These are phyloP conservation scores for Naganishia sp. DNA, from an alignment of 1,284 basidiomycete genomes.

Conservation along the genomic window DNA sequence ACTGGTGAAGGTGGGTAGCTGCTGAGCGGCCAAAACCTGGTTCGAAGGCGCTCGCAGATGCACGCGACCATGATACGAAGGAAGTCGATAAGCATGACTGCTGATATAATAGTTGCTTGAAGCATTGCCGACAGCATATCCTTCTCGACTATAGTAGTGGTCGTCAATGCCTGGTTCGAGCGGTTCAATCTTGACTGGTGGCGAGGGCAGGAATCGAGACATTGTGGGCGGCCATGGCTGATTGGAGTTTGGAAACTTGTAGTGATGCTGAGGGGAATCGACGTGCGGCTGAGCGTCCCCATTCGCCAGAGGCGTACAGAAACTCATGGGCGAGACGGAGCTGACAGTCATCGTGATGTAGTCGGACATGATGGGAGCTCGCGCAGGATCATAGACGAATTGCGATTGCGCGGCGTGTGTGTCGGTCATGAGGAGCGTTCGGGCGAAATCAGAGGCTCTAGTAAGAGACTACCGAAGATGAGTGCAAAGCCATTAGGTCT, in stretches of 20 bases:
- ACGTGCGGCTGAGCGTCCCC: not conserved
- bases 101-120: not conserved
- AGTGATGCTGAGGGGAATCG: not conserved
- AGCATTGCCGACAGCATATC: not conserved
- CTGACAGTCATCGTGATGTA: not conserved
- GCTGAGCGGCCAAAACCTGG: not conserved
- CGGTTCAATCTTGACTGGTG: conserved; percentile 4
- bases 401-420: not conserved
- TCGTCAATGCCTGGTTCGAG: not conserved
- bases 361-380: conserved; percentile 1
- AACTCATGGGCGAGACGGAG: not conserved
- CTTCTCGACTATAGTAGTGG: not conserved
- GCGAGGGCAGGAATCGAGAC: conserved; percentile 11
- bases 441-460: too few species aligned
- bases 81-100: not conserved
- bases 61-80: conserved; percentile 6
- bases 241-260: not conserved
- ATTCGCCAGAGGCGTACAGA: not conserved
- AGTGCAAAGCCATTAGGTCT: not conserved
- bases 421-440: too few species aligned
- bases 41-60: conserved; percentile 4
- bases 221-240: not conserved
- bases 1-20: not conserved
- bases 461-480: not conserved
- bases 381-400: not conserved